Evolutionary conservation across 2,329 filamentous ascomycete genomes (phyloP).

Genomic region (Diaporthe sp.): DNA sequence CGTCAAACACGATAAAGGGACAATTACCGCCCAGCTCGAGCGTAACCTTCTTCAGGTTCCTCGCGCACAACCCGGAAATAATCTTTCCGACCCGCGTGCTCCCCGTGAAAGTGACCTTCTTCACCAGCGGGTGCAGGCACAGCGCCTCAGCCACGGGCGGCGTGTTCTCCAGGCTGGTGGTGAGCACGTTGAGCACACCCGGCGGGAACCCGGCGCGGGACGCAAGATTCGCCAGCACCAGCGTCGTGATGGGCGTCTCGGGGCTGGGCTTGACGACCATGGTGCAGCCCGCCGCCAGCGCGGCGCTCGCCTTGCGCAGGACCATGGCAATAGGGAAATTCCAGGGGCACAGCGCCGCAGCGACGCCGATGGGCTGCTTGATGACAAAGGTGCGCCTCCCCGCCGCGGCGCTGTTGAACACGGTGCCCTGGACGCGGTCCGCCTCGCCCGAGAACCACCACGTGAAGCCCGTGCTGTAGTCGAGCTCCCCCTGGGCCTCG

Average conservation of each 20-base stretch:
- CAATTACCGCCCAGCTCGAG: slow-evolving; percentile 81
- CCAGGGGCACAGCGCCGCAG: slow-evolving; percentile 77
- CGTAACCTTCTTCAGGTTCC: slow-evolving; percentile 74
- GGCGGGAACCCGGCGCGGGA: slow-evolving; percentile 79
- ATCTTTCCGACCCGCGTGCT: slow-evolving; percentile 76
- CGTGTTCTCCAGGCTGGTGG: slow-evolving; percentile 56
- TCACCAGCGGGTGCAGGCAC: slow-evolving; percentile 55
- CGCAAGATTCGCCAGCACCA: slow-evolving; percentile 75
- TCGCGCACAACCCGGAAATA: slow-evolving; percentile 71
- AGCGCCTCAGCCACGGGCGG: slow-evolving; percentile 57
- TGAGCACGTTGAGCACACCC: slow-evolving; percentile 70
- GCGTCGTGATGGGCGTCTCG: slow-evolving; percentile 78
- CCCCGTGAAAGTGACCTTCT: slow-evolving; percentile 82
- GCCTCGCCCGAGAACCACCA: slow-evolving; percentile 68
- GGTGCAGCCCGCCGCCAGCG: slow-evolving; percentile 77
- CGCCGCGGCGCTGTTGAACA: slow-evolving; percentile 68
- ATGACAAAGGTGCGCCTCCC: slow-evolving; percentile 75
- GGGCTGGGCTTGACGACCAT: slow-evolving; percentile 80
- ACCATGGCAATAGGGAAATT: slow-evolving; percentile 78
- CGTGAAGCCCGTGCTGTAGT: slow-evolving; percentile 63
- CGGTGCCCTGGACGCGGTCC: slow-evolving; percentile 64
- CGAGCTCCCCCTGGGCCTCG: slow-evolving; percentile 65
- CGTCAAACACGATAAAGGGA: slow-evolving; percentile 73
- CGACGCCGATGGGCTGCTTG: slow-evolving; percentile 79
- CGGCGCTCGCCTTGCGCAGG: slow-evolving; percentile 73